Base-by-base conservation (phyloP, 2,329 filamentous ascomycete genomes). In the Apiospora malaysiana region DNA sequence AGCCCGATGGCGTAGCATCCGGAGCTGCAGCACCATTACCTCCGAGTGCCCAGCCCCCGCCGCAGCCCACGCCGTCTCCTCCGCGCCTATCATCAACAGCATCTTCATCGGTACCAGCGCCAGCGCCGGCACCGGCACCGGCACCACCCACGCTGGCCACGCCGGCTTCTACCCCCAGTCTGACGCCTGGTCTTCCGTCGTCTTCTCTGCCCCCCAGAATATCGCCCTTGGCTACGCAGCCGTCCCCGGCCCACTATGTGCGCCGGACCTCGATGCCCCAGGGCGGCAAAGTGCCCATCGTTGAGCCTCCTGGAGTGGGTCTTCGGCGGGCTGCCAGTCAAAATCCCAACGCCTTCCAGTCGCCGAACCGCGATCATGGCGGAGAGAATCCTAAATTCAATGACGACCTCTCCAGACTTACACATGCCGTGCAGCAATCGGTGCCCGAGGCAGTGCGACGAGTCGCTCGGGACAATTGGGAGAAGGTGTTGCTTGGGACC, bases 391-490 rank as follows among this genome's bases (percentile, higher is more conserved):
- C 79, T 37, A 83, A 81, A 68, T 83, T 83, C 69, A 63, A 76
- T 2, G 80, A 84, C n/a, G 83, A 86, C 71, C 74, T 79, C 37
- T 77, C 77, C 5, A 80, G 81, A 45, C 76, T 85, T 25, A 81
- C 76, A 5, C 81, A 78, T 72, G 79, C 82, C 25, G 77, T 89
- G 5, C 79, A 81, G 21, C 81, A 82, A 56, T 79, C 83, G 18
- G 73, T 83, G 8, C 80, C 85, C 0, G 79, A 84, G 43, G 82
- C 83, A n/a, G 84, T 88, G 25, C 82, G 86, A 16, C 83, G 84
- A 63, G 82, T 82, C 0, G 74, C 89, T 14, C 81, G 87, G 32
- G 86, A 88, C 72, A 81, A 85, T 70, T 88, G 86, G 84, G 79
- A 86, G 56, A 87, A 84, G 73, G 83, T 83, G 23, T 72, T 88